These are phyloP conservation scores for Tuctoria greenei DNA, from an alignment of 176 grass and related monocot species.

Conservation along the genomic window DNA sequence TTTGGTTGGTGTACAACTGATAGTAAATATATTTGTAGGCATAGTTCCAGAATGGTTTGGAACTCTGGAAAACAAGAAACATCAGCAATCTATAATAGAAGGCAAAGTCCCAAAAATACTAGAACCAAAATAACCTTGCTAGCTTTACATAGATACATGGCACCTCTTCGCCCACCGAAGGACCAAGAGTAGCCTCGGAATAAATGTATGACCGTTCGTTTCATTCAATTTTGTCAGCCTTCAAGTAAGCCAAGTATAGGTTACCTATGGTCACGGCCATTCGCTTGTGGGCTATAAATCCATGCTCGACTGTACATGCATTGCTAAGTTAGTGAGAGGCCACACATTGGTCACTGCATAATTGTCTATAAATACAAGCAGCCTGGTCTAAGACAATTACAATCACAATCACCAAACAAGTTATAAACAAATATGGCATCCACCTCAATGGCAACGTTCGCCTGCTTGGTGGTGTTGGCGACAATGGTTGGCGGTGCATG, in stretches of 20 bases:
- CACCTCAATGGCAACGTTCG: too few relatives aligned
- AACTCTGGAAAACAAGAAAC: too few relatives aligned
- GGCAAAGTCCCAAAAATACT: not conserved
- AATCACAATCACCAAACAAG: too few relatives aligned
- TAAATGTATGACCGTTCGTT: not conserved
- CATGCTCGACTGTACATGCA: not conserved
- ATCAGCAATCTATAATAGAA: too few relatives aligned
- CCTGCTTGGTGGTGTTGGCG: too few relatives aligned
- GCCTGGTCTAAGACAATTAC: too few relatives aligned
- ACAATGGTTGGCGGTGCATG: too few relatives aligned
- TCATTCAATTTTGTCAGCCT: not conserved
- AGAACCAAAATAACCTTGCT: not conserved
- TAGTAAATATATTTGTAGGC: too few relatives aligned
- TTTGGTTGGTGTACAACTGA: too few relatives aligned
- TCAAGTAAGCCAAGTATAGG: not conserved
- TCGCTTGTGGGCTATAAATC: not conserved
- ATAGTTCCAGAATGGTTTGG: too few relatives aligned
- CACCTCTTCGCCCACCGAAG: not conserved
- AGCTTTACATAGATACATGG: not conserved
- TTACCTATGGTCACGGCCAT: not conserved
- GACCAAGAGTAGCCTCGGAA: not conserved
- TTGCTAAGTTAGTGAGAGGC: not conserved
- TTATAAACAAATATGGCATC: too few relatives aligned
- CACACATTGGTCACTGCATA: not conserved
- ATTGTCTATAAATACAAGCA: too few relatives aligned